Percentiles rank a stretch among this genome's conserved stretches.
phyloP scores from a whole-genome alignment of 2,329 filamentous ascomycete species.

The Alternaria sp. region DNA sequence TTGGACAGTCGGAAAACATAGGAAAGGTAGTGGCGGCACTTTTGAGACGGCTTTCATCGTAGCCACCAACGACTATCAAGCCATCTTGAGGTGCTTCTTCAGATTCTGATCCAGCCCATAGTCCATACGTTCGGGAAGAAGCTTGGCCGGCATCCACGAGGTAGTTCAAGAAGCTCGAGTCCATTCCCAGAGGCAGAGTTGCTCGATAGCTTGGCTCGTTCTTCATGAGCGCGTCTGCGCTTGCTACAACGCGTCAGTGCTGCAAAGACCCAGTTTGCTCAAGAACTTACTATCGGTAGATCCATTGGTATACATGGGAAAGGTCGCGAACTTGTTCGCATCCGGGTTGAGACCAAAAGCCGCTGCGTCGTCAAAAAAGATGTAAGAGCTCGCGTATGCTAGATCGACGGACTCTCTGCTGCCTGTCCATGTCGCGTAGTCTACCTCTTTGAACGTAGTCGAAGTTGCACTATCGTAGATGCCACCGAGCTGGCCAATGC shows the following conservation, averaged over 20 bases:
- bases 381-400: constrained; percentile 15
- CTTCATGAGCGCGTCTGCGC: constrained; percentile 9
- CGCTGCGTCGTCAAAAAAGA: constrained; percentile 22
- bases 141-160: constrained; percentile 23
- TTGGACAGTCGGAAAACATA: constrained; percentile 26
- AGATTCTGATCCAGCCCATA: constrained; percentile 26
- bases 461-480: constrained; percentile 20
- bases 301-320: constrained; percentile 20
- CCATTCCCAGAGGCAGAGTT: constrained; percentile 19
- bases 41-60: constrained; percentile 20
- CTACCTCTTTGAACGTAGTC: constrained; percentile 18
- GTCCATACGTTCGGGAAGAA: constrained; percentile 23
- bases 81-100: constrained; percentile 23
- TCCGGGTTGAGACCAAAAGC: constrained; percentile 20
- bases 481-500: constrained; percentile 23
- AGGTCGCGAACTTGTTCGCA: constrained; percentile 18
- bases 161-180: constrained; percentile 22
- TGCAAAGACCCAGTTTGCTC: background rate
- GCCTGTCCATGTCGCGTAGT: constrained; percentile 19
- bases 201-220: constrained; percentile 14
- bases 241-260: constrained; percentile 4
- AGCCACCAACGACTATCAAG: constrained; percentile 22
- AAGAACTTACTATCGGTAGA: constrained; percentile 21
- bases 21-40: constrained; percentile 21
- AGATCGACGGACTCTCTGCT: constrained; percentile 20